Conservation (phyloP, 1,284 basidiomycete genomes). For the Sutorius eximius region DNA sequence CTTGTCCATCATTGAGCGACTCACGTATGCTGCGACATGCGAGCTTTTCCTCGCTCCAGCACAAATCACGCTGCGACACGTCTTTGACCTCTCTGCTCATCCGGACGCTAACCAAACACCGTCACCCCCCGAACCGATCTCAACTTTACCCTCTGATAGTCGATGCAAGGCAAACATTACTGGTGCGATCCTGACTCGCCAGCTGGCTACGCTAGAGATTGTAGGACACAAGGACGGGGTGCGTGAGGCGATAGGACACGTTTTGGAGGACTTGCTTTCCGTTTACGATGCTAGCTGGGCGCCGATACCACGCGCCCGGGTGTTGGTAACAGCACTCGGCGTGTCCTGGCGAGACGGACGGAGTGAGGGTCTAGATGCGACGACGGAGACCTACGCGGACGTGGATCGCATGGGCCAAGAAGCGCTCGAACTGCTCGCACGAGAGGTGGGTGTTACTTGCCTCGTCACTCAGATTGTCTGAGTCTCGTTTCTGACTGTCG, state of each 20-base stretch:
- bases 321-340: slow-evolving; percentile 53
- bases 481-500: neutral
- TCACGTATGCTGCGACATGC: slow-evolving; percentile 63
- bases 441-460: slow-evolving; percentile 38
- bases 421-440: slow-evolving; percentile 40
- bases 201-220: slow-evolving; percentile 53
- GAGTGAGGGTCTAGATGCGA: slow-evolving; percentile 20
- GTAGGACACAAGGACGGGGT: slow-evolving; percentile 58
- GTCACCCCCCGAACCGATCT: neutral
- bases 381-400: slow-evolving; percentile 23
- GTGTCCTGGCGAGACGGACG: slow-evolving; percentile 47
- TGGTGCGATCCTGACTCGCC: slow-evolving; percentile 61
- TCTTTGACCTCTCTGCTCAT: neutral
- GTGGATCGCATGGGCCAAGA: slow-evolving; percentile 43
- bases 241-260: slow-evolving; percentile 35
- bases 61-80: slow-evolving; percentile 34
- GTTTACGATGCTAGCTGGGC: slow-evolving; percentile 48
- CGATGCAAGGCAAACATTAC: slow-evolving; percentile 33
- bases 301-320: slow-evolving; percentile 55
- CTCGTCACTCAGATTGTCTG: neutral
- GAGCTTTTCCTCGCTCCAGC: slow-evolving; percentile 56
- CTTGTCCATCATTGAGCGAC: slow-evolving; percentile 56
- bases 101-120: neutral
- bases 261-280: slow-evolving; percentile 51
- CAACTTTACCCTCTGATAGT: slow-evolving; percentile 20